Evolutionary conservation across 2,329 filamentous ascomycete species (phyloP), one percentile per base, ranked within the genome.

Genomic region (Pseudocercospora eumusae): DNA sequence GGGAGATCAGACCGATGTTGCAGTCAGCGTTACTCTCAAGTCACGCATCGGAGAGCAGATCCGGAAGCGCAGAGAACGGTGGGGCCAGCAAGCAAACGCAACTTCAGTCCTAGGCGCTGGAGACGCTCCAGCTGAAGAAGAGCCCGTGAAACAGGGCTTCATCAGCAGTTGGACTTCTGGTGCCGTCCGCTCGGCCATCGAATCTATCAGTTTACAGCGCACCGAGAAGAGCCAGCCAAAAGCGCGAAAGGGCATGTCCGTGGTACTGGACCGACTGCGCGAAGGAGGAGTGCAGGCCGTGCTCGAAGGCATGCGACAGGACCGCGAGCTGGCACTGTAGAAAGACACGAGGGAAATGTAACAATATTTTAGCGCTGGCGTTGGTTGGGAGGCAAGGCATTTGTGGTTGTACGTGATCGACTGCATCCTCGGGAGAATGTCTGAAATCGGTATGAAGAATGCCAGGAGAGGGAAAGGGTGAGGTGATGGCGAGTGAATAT

Each of bases 171-270:
- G 88, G 81, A 88, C 88, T 13, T 85, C 88, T 15, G 85, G 84
- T 45, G 84, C 88, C n/a, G 84, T 93, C 50, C 89, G 93, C 74
- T 82, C 88, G 66, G 91, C 87, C 71, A 93, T 95, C 70, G 91
- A 95, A 78, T 84, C 84, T 58, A 87, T 93, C 64, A 90, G 89
- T 10, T 86, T 90, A 42, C 88, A 87, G 71, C 89, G 91, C 73
- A 92, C 91, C 4, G 85, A 88, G 67, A 88, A 89, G 70, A 89
- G 91, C 73, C 83, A 93, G 70, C 87, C 88, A 56, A 93, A 93
- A 79, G 91, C 89, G 68, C 86, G 89, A 55, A 89, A 93, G 74
- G 91, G 91, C 54, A 93, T 95, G 91, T 87, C 85, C 60, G 85
- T 93, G 40, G 90, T 95, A 8, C 81, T 95, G 21, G 89, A 92